These are phyloP conservation scores for Pseudopithomyces chartarum DNA, from an alignment of 2,329 filamentous ascomycete genomes.

Conservation along the genomic window DNA sequence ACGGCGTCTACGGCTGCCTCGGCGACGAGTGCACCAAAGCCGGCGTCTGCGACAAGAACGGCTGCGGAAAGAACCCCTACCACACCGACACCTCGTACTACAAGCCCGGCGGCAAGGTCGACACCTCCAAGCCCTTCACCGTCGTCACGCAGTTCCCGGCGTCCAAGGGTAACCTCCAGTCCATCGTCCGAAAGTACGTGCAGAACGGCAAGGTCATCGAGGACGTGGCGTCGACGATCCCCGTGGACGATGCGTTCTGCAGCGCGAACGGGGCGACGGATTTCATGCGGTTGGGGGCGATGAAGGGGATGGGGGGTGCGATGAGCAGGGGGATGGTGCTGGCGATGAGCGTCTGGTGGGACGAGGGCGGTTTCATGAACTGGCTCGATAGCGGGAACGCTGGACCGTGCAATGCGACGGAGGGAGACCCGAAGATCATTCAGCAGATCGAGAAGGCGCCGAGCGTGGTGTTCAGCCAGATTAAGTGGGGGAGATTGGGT, in stretches of 20 bases:
- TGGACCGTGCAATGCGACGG: conserved; percentile 61
- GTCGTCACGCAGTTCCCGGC: conserved; percentile 72
- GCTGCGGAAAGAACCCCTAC: conserved; percentile 44
- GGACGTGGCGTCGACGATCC: conserved; percentile 54
- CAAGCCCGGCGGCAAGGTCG: conserved; percentile 51
- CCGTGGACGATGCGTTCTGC: conserved; percentile 40
- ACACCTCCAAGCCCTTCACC: conserved; percentile 65
- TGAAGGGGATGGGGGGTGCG: conserved; percentile 53
- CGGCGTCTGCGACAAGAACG: conserved; percentile 44
- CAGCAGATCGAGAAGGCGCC: conserved; percentile 54
- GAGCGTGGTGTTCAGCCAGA: conserved; percentile 60
- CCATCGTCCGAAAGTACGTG: conserved; percentile 69
- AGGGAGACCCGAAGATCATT: conserved; percentile 59
- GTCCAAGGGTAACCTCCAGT: conserved; percentile 60
- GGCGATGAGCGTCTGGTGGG: conserved; percentile 62
- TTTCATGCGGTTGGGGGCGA: conserved; percentile 48
- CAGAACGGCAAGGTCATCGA: conserved; percentile 65
- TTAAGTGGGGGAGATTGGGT: conserved; percentile 66
- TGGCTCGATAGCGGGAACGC: conserved; percentile 60
- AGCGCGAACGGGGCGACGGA: conserved; percentile 27
- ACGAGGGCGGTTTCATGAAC: conserved; percentile 58
- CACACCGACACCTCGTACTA: conserved; percentile 33
- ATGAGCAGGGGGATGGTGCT: conserved; percentile 59
- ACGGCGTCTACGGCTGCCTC: conserved; percentile 49
- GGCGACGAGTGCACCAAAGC: conserved; percentile 48